phyloP scores from a whole-genome alignment of 257 asterid genomes.

The Nicotiana tabacum region DNA sequence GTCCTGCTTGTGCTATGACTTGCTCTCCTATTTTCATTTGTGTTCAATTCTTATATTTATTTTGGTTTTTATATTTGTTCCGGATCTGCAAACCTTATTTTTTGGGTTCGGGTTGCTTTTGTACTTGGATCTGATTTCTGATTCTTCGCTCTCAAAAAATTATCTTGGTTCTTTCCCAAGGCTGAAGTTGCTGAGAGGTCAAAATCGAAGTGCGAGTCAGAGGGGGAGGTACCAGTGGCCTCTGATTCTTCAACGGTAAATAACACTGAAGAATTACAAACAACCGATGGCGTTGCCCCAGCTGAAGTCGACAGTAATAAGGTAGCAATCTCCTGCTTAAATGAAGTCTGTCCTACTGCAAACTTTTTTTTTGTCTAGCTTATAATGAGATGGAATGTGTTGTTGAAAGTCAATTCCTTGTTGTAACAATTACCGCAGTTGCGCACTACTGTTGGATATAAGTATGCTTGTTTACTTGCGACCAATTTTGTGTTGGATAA shows the following conservation, averaged over 20 bases:
- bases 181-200: constrained; percentile 55
- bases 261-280: constrained; percentile 28
- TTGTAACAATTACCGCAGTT: neutral
- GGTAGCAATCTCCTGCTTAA: constrained; percentile 27
- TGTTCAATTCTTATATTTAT: neutral
- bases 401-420: constrained; percentile 6
- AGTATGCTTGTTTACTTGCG: neutral
- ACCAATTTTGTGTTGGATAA: neutral
- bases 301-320: constrained; percentile 29
- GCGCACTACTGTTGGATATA: neutral
- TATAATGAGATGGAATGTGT: constrained; percentile 1
- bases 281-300: constrained; percentile 24
- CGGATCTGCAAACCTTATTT: neutral
- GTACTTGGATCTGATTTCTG: neutral
- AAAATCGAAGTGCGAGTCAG: constrained; percentile 38
- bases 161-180: constrained; percentile 29
- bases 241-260: constrained; percentile 37
- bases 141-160: neutral
- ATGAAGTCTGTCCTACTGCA: neutral
- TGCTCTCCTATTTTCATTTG: neutral
- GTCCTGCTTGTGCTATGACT: constrained; percentile 16
- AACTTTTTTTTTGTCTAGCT: neutral
- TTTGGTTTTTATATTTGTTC: constrained; percentile 12
- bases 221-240: constrained; percentile 25
- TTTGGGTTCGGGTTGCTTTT: neutral